These are phyloP conservation scores for Coffea humblotiana DNA, from an alignment of 305 asterid genomes.

Conservation along the genomic window DNA sequence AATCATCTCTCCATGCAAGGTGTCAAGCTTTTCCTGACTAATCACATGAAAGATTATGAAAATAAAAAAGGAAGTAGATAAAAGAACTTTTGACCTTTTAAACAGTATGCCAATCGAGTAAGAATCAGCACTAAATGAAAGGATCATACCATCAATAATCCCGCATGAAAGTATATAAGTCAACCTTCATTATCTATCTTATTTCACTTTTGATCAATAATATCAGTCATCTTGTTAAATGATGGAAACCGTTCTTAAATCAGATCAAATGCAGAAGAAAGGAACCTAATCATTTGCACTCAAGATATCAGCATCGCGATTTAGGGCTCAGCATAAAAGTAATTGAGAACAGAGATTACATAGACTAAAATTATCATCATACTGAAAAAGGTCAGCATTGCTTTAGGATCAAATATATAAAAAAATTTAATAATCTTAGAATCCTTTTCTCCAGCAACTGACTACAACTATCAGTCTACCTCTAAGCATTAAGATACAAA, in stretches of 20 bases:
- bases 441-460: not conserved
- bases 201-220: not conserved
- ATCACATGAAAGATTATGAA: constrained; percentile 12
- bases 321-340: too few relatives aligned
- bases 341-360: not conserved
- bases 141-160: not conserved
- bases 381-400: not conserved
- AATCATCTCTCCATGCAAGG: constrained; percentile 50
- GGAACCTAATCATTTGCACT: not conserved
- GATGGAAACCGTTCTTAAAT: not conserved
- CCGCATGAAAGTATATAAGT: not conserved
- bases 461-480: not conserved
- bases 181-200: not conserved
- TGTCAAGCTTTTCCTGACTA: constrained; percentile 37
- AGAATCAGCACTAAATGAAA: not conserved
- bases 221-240: not conserved
- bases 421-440: not conserved
- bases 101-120: not conserved
- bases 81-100: not conserved
- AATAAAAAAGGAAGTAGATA: not conserved
- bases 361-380: not conserved
- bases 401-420: not conserved
- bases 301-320: not conserved
- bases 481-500: not conserved
- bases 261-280: not conserved